Evolutionary conservation across 164 flowering plant genomes (phyloP), one percentile per base, ranked within the genome.

Genomic region (Vitis riparia): DNA sequence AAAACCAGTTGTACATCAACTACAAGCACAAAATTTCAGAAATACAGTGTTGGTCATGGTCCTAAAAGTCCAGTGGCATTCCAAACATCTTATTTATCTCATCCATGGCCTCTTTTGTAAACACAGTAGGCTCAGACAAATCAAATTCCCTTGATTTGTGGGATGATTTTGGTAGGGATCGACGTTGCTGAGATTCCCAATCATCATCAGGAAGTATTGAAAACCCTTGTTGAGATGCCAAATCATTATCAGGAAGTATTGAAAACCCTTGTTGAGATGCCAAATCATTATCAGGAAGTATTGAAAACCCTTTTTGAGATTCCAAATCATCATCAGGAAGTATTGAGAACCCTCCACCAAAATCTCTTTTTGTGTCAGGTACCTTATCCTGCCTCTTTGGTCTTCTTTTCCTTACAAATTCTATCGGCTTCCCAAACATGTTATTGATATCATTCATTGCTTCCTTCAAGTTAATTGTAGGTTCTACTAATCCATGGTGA

Each of bases 401-500:
- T 78, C 90, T 87, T 62, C 68, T 83, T 63, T 79, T 71, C 86
- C 91, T 85, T 9, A 75, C 86, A 81, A 88, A 93, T 69, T 96
- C 97, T 66, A 93, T 79, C 59, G 99, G 98, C 78, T 91, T 83
- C 61, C 97, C 97, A 77, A 93, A 93, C 98, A 93, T 96, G 82
- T 80, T 82, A 72, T 89, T 91, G 68, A 87, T 89, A 64, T 87
- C 93, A 62, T 84, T 86, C 98, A 93, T 92, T 51, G 98, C 99
- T 73, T 93, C 95, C 85, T 96, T 93, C 83, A 93, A 67, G 84
- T 93, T 96, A 62, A 93, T 67, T 2, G 98, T 96, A 6, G 99
- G 98, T 11, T 96, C 99, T 11, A 96, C 97, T 65, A 95, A 83
- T 13, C 97, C 99, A 80, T 96, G 98, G 78, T 93, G 97, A 77